These are phyloP conservation scores for Cystofilobasidium macerans DNA, from an alignment of 768 basidiomycete species.

Conservation along the genomic window DNA sequence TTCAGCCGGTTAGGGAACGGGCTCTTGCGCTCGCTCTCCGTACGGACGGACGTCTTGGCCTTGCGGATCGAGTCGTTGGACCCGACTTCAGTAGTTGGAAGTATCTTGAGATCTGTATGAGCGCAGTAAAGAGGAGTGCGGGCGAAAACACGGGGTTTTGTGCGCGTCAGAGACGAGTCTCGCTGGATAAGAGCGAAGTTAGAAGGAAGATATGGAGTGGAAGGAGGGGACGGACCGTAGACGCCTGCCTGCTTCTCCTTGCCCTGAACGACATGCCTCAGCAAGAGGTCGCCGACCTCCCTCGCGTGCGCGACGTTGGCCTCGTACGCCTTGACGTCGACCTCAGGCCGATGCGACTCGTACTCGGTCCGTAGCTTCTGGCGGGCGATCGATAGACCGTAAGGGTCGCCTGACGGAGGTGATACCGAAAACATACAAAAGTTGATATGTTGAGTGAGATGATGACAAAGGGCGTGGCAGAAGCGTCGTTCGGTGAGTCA, in stretches of 20 bases:
- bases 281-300: slow-evolving; percentile 16
- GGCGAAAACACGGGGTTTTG: background rate
- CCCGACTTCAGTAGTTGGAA: slow-evolving; percentile 16
- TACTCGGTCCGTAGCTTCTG: slow-evolving; percentile 16
- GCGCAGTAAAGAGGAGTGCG: background rate
- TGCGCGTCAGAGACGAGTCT: too few relatives aligned
- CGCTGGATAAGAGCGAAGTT: too few relatives aligned
- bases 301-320: slow-evolving; percentile 2
- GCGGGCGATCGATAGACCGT: slow-evolving; percentile 5
- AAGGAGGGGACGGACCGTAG: slow-evolving; percentile 6
- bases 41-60: background rate
- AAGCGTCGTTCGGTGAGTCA: background rate
- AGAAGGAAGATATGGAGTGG: background rate
- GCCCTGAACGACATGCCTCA: slow-evolving; percentile 21
- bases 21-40: background rate
- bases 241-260: background rate
- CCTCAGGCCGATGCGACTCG: background rate
- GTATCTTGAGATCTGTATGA: slow-evolving; percentile 15
- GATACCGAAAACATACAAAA: background rate
- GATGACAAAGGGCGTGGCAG: background rate
- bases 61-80: slow-evolving; percentile 23
- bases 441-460: background rate
- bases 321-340: background rate
- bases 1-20: slow-evolving; percentile 22
- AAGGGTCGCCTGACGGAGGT: slow-evolving; percentile 1